phyloP scores from a whole-genome alignment of 2,329 filamentous ascomycete genomes.

The Periconia sp. region DNA sequence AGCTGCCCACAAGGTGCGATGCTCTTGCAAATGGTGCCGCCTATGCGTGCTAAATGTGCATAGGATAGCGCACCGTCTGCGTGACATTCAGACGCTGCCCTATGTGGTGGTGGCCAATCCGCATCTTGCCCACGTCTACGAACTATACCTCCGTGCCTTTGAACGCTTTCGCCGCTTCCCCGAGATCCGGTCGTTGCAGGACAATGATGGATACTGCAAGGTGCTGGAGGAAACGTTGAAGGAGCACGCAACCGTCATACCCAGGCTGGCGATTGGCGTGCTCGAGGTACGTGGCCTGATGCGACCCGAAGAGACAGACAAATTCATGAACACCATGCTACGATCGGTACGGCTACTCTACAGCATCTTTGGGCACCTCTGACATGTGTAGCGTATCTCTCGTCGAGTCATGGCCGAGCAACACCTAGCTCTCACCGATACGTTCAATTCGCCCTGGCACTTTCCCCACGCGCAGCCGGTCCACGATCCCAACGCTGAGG shows the following conservation, averaged over 20 bases:
- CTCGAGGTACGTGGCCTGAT: conserved; percentile 87
- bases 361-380: neutral
- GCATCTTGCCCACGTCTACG: conserved; percentile 93
- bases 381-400: conserved; percentile 74
- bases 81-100: conserved; percentile 95
- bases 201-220: conserved; percentile 87
- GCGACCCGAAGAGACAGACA: conserved; percentile 80
- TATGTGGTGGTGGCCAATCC: conserved; percentile 96
- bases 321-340: conserved; percentile 93
- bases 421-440: conserved; percentile 92
- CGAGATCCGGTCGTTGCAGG: conserved; percentile 83
- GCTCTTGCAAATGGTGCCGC: neutral
- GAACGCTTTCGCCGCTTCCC: conserved; percentile 84
- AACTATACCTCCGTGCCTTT: conserved; percentile 96
- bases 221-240: conserved; percentile 79
- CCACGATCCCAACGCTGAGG: conserved; percentile 71
- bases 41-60: conserved; percentile 17
- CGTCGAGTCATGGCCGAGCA: conserved; percentile 97
- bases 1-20: conserved; percentile 79
- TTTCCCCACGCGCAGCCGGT: conserved; percentile 75
- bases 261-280: conserved; percentile 91
- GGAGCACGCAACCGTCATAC: conserved; percentile 91
- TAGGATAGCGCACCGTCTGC: conserved; percentile 89
- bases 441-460: conserved; percentile 89
- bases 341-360: conserved; percentile 71